Evolutionary conservation across 2,329 filamentous ascomycete genomes (phyloP), one percentile per base, ranked within the genome.

Genomic region (Cryphonectria radicalis): DNA sequence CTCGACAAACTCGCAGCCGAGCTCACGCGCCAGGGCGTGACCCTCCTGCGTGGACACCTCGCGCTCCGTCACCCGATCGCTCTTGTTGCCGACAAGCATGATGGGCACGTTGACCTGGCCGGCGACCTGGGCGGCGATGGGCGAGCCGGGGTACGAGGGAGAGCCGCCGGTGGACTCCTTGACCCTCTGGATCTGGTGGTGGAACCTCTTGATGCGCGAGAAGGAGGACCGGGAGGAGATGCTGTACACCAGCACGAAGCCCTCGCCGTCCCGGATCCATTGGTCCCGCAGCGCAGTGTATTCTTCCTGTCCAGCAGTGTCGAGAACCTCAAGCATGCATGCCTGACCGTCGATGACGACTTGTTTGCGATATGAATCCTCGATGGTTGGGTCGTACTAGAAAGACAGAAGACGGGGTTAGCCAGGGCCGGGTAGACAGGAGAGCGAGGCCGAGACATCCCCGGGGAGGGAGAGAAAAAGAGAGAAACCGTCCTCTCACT

Each of bases 71-170:
- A 97, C 94, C 77, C 96, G 89, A 83, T 99, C 96, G 83, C 94
- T 97, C 85, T 99, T 99, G 87, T 99, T 98, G 76, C 96, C 96
- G 50, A 99, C 96, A 42, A 99, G 88, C 96, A 99, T 98, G 78
- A 99, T 93, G 63, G 96, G 96, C 22, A 96, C 94, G 28, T 92
- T 92, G 74, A 89, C 87, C 74, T 89, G 89, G 37, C 88, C 83
- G 80, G 81, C 82, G 79, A 84, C 82, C 76, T 89, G 77, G n/a
- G n/a, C n/a, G 79, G 91, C 83, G 76, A 93, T 86, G 66, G 92
- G 92, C 35, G 92, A 94, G 73, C 92, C 92, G 10, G 91, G 90
- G 77, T 93, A 95, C 40, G 91, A 92, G 10, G 92, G 91, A 35
- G 92, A 94, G 62, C 91, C 90, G 65, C 91, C 88, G 76, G 90